Evolutionary conservation across 768 basidiomycete genomes (phyloP).

Genomic region (Podaxis mareebaensis): DNA sequence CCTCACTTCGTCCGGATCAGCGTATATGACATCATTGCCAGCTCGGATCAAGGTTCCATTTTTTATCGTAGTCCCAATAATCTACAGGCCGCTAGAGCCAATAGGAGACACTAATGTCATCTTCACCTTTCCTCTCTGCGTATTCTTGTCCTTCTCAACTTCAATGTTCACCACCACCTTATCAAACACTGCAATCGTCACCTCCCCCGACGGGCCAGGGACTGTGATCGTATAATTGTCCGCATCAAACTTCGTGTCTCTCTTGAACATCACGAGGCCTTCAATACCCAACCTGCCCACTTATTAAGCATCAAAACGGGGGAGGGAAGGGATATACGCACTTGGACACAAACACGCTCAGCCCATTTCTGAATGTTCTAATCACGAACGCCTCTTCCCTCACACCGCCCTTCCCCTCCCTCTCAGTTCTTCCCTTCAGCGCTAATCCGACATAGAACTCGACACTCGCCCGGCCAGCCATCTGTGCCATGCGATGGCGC

Average conservation of each 20-base stretch:
- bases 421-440: conserved; percentile 66
- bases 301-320: not conserved
- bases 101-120: conserved; percentile 75
- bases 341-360: conserved; percentile 96
- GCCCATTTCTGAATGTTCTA: conserved; percentile 88
- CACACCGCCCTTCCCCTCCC: conserved; percentile 42
- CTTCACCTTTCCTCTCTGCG: conserved; percentile 86
- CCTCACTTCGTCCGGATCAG: no score
- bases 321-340: conserved; percentile 40
- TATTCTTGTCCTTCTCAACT: conserved; percentile 94
- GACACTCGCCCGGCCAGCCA: conserved; percentile 94
- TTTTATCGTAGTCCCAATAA: not conserved
- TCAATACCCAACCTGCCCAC: conserved; percentile 81
- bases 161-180: conserved; percentile 88
- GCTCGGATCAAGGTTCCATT: not conserved
- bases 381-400: conserved; percentile 91
- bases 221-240: conserved; percentile 87
- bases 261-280: conserved; percentile 93
- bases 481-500: conserved; percentile 94
- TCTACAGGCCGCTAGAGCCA: conserved; percentile 48
- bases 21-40: no score
- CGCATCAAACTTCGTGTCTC: conserved; percentile 84
- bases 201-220: conserved; percentile 45
- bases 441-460: conserved; percentile 98
- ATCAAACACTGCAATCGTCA: conserved; percentile 86